These are phyloP conservation scores for Talaromyces sp. DNA, from an alignment of 2,329 filamentous ascomycete species.

Conservation along the genomic window DNA sequence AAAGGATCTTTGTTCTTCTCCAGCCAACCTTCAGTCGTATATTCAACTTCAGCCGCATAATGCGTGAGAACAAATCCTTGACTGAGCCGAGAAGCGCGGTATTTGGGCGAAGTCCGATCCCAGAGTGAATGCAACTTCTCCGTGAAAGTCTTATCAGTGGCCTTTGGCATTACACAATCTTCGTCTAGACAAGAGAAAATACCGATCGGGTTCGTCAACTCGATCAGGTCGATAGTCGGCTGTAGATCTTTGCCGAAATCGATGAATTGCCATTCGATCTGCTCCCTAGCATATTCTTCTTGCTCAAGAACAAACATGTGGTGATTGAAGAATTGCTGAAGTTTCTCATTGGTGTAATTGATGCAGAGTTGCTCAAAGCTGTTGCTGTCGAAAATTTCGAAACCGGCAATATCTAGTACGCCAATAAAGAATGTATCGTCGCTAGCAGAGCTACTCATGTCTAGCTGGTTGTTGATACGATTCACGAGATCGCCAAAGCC, in stretches of 20 bases:
- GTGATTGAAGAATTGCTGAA: conserved; percentile 99
- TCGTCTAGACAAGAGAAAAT: conserved; percentile 98
- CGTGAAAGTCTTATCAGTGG: conserved; percentile 93
- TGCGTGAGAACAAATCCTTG: conserved; percentile 96
- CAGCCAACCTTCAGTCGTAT: conserved; percentile 89
- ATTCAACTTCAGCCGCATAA: conserved; percentile 96
- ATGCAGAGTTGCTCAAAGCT: conserved; percentile 99
- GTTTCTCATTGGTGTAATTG: conserved; percentile 99
- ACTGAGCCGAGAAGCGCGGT: conserved; percentile 78
- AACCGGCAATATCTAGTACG: conserved; percentile 96
- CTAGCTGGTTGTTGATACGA: conserved; percentile 86
- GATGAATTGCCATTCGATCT: conserved; percentile 99
- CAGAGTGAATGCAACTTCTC: conserved; percentile 96
- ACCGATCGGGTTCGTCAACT: conserved; percentile 92
- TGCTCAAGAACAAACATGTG: conserved; percentile 99
- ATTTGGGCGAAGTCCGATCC: conserved; percentile 95
- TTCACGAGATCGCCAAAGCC: conserved; percentile 89
- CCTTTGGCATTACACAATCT: conserved; percentile 98
- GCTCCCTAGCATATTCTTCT: conserved; percentile 93
- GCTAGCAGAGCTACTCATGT: conserved; percentile 74
- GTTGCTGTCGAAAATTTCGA: conserved; percentile 97
- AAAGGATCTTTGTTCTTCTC: conserved; percentile 99
- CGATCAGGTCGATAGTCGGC: conserved; percentile 95
- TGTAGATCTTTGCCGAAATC: conserved; percentile 97
- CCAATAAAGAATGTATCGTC: conserved; percentile 96